phyloP scores from a whole-genome alignment of 805 yeast genomes.

The Hemisphaericaspora nanyangensis region DNA sequence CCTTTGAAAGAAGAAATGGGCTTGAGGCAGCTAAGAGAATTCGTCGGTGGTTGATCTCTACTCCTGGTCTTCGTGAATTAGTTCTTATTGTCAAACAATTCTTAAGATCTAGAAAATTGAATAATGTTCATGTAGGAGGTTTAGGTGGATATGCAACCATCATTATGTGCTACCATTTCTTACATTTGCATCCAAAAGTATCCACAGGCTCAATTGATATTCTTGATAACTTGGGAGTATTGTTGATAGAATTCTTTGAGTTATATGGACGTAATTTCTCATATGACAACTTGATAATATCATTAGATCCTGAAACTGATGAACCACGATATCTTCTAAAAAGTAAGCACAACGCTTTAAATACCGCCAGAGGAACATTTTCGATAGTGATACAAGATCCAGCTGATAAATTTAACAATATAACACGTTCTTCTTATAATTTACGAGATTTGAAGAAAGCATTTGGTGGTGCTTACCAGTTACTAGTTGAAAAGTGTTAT shows the following conservation, averaged over 20 bases:
- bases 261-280: conserved; percentile 87
- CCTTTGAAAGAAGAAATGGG: conserved; percentile 84
- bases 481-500: conserved; percentile 71
- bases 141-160: conserved; percentile 93
- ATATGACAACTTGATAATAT: conserved; percentile 72
- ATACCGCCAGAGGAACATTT: conserved; percentile 51
- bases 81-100: conserved; percentile 84
- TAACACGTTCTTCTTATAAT: conserved; percentile 81
- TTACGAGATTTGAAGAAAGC: conserved; percentile 76
- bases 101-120: conserved; percentile 68
- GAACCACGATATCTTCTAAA: conserved; percentile 60
- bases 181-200: conserved; percentile 75
- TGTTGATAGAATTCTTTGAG: conserved; percentile 88
- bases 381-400: conserved; percentile 85
- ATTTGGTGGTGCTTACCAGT: conserved; percentile 82
- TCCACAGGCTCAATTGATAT: conserved; percentile 64
- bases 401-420: conserved; percentile 75
- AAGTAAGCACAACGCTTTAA: conserved; percentile 46
- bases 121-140: conserved; percentile 90
- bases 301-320: conserved; percentile 52
- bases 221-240: conserved; percentile 74
- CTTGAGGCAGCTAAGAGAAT: conserved; percentile 77
- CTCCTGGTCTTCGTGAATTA: conserved; percentile 79
- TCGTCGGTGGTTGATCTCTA: conserved; percentile 63
- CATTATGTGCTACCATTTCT: conserved; percentile 75